phyloP scores from a whole-genome alignment of 441 rosid species.

The Bocquillonia castaneifolia region DNA sequence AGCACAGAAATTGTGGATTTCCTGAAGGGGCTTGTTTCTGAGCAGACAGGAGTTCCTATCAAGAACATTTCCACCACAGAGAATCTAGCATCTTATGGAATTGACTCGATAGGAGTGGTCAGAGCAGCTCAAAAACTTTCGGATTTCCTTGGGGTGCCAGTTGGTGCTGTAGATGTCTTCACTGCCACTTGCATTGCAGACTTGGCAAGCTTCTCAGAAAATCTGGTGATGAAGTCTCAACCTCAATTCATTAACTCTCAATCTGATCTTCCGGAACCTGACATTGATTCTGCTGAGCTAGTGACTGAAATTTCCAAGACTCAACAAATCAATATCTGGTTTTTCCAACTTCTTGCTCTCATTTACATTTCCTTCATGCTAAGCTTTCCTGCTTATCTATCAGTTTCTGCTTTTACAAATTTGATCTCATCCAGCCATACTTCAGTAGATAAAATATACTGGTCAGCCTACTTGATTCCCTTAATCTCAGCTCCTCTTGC shows the following conservation, averaged over 20 bases:
- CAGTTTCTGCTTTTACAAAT: constrained; percentile 41
- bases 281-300: constrained; percentile 29
- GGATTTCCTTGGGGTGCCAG: constrained; percentile 57
- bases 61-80: constrained; percentile 46
- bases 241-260: constrained; percentile 34
- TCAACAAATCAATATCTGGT: constrained; percentile 39
- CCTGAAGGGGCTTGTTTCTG: constrained; percentile 44
- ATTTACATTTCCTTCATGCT: constrained; percentile 38
- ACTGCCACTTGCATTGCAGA: constrained; percentile 63
- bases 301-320: constrained; percentile 37
- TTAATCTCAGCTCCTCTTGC: constrained; percentile 53
- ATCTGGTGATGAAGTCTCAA: constrained; percentile 44
- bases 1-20: constrained; percentile 48
- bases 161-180: constrained; percentile 71
- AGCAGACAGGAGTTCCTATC: constrained; percentile 46
- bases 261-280: constrained; percentile 30
- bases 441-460: constrained; percentile 21
- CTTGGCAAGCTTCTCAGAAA: constrained; percentile 57
- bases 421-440: constrained; percentile 26
- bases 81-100: constrained; percentile 57
- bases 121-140: constrained; percentile 73
- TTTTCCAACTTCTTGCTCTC: constrained; percentile 49
- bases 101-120: constrained; percentile 72
- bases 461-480: constrained; percentile 28
- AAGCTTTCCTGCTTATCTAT: constrained; percentile 49